Base-by-base conservation (phyloP, 2,329 filamentous ascomycete species). In the Aspergillus flavus region DNA sequence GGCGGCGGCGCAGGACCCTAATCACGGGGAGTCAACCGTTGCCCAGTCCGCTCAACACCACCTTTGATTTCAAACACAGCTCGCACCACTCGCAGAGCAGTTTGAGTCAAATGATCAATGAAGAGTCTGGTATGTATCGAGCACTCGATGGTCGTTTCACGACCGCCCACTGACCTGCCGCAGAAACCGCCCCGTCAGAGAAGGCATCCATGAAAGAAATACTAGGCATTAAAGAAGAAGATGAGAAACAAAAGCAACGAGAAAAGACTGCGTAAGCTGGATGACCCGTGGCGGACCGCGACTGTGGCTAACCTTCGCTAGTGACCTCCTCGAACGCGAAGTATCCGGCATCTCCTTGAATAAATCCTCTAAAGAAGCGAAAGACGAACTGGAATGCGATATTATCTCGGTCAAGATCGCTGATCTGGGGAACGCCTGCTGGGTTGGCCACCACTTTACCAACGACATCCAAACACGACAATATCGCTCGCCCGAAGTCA, bases 351-450 rank as follows among this genome's bases (percentile, higher is more conserved):
- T 98, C 72, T 96, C 93, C 60, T 88, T 98, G 46, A 93, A 96
- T 73, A 97, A 93, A 76, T 83, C 86, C 34, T 70, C 73, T 73
- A 68, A 69, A 11, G 62, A 68, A 34, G 69, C 72, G 32, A 59
- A 58, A 3, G 73, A 77, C 43, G 75, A 76, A 54, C 68, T 68
- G 16, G 71, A 75, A 45, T 84, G 85, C 69, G 91, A 94, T 67
- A 91, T 93, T 68, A 98, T 99, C 72, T 97, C 94, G 39, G 95
- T 99, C 78, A 99, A 99, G 83, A 99, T 99, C 82, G 95, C 95
- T 48, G 95, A 99, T 83, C 84, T 99, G 61, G 95, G 95, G 64
- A 99, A 99, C 77, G 95, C 95, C 23, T 99, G 95, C 82, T 99
- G 95, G 95, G 94, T 97, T 32, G 93, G 93, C 68, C 95, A 99